Base-by-base conservation (phyloP, 176 grass and related monocot species). In the Guadua angustifolia region DNA sequence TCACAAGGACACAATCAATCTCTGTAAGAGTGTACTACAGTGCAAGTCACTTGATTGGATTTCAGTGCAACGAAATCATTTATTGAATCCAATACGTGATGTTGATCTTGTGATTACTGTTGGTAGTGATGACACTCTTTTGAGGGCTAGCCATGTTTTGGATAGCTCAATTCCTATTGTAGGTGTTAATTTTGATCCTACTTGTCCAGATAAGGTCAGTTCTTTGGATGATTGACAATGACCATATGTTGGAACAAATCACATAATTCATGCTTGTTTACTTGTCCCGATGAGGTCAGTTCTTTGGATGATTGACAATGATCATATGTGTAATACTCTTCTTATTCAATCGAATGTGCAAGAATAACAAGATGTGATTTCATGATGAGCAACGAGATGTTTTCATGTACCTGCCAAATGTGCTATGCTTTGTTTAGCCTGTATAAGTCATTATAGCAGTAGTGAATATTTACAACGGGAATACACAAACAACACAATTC, bases 131-230 rank as follows among this genome's bases (percentile, higher is more conserved):
- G 95, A 93, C 51, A 95, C 95, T 62, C 89, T 98, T 86, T 64
- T 98, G 47, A 83, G 89, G 21, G 89, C 93, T 47, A 95, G 93
- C 73, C 95, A 98, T 29, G 93, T 95, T 61, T 79, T 98, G 79
- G 83, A 92, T 74, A 79, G 51, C 66, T 93, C 92, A 44, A 92
- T 92, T 82, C 93, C 95, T 16, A 82, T 95, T 60, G 74, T 98
- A 78, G 95, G 95, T 70, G 92, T 98, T 66, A 98, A 98, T 83
- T 98, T 93, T 13, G 95, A 98, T 57, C 95, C 95, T 62, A 98
- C 95, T 59, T 82, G 84, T 88, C 13, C 60, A 9, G 61, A 88
- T 65, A 93, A 98, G 93, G 94, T 92, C 40, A 86, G 87, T 52
- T 72, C 1, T 52, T 65, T 57, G 13, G 18, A 73, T 24, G 4